Base-by-base conservation (phyloP, 331 rosid species). In the Acacia pycnantha region DNA sequence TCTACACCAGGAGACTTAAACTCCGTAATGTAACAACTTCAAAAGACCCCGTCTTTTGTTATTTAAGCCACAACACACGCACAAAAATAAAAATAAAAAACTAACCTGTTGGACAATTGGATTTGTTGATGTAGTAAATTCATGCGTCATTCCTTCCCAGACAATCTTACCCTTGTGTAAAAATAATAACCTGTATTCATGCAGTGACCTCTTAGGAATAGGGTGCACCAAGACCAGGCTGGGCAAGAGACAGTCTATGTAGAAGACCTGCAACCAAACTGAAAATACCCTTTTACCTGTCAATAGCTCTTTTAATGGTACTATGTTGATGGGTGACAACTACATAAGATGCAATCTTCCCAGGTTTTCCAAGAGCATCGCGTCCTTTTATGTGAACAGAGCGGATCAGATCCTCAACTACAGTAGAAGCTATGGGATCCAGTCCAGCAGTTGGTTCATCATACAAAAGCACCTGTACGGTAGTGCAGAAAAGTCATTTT, bases 401-500 rank as follows among this genome's bases (percentile, higher is more conserved):
- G 83, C 97, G 98, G 82, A 96, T 96, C 74, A 96, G 90, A 90
- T 96, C 98, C 88, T 96, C 99, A 53, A 96, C 98, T 59, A 96
- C 99, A 26, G 99, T 96, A 53, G 99, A 96, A 85, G 99, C 99
- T 82, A 96, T 96, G 37, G 99, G 99, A 89, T 96, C 99, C 64
- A 96, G 98, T 78, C 99, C 99, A 77, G 98, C 99, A 12, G 97
- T 96, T 66, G 99, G 99, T 86, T 96, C 99, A 54, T 94, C 99
- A 70, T 93, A 96, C 85, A 96, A 84, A 65, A 96, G 95, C 61
- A 96, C 98, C 98, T 96, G 84, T 61, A 67, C 81, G 76, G 71
- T 77, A 65, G 59, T 51, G 67, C 11, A 81, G 26, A 64, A 81
- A 79, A 43, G 70, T 50, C 61, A 72, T 81, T 47, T 76, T 71